These are phyloP conservation scores for Nakaseomyces uthaithaninus DNA, from an alignment of 1,139 yeast species.

Conservation along the genomic window DNA sequence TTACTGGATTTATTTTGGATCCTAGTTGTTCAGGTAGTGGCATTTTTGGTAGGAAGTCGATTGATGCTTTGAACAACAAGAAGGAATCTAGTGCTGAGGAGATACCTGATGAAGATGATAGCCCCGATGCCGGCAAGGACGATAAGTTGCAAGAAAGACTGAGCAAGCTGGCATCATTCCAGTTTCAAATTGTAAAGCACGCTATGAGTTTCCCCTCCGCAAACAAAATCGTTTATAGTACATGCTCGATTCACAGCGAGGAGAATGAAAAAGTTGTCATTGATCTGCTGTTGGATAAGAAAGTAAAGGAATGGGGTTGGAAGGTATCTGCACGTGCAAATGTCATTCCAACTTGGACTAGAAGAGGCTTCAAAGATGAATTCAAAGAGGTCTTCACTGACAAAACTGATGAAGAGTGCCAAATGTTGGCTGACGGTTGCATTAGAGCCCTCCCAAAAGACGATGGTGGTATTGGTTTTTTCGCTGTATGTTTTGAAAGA, in stretches of 20 bases:
- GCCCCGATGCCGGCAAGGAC: conserved; percentile 34
- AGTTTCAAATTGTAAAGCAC: conserved; percentile 76
- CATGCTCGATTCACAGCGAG: conserved; percentile 88
- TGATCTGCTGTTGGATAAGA: conserved; percentile 58
- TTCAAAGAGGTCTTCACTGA: conserved; percentile 44
- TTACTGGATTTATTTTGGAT: conserved; percentile 81
- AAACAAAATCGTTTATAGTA: conserved; percentile 76
- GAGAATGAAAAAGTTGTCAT: conserved; percentile 91
- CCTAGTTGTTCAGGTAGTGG: conserved; percentile 99
- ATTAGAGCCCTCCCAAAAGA: conserved; percentile 75
- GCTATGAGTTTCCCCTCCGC: conserved; percentile 78
- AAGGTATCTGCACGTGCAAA: conserved; percentile 48
- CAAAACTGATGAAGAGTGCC: conserved; percentile 34
- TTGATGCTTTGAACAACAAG: conserved; percentile 24
- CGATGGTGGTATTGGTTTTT: conserved; percentile 96
- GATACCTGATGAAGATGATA: conserved; percentile 28
- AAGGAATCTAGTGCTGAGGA: conserved; percentile 31
- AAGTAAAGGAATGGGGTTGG: conserved; percentile 66
- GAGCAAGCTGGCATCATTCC: conserved; percentile 72
- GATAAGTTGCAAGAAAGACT: conserved; percentile 49
- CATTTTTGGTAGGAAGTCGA: conserved; percentile 63
- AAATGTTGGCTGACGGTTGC: conserved; percentile 70
- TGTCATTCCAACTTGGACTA: conserved; percentile 77
- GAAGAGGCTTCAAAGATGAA: conserved; percentile 71
- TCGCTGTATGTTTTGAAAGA: conserved; percentile 54